phyloP scores from a whole-genome alignment of 1,284 basidiomycete species.

The Calocybe gambosa region DNA sequence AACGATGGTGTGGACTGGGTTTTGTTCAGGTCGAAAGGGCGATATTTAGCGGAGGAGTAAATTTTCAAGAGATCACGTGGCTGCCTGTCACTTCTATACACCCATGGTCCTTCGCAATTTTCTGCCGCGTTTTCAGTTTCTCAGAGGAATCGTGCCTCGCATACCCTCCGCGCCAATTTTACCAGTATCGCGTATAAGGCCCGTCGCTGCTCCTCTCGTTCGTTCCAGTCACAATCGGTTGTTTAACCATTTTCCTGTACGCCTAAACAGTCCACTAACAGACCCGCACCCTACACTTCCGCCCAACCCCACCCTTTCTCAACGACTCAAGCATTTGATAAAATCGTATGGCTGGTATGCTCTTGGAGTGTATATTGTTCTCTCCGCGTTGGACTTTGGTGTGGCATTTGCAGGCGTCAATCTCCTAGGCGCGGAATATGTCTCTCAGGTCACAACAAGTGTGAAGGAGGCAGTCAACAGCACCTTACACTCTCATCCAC shows the following conservation, averaged over 20 bases:
- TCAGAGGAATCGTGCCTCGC: constrained; percentile 30
- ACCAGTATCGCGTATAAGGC: constrained; percentile 31
- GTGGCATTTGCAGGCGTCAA: constrained; percentile 84
- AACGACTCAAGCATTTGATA: constrained; percentile 81
- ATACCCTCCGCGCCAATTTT: constrained; percentile 34
- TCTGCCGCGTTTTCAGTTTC: constrained; percentile 25
- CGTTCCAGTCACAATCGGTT: constrained; percentile 30
- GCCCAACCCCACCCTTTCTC: constrained; percentile 51
- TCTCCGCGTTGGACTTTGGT: constrained; percentile 73
- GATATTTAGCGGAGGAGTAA: neutral
- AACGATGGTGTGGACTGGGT: constrained; percentile 24
- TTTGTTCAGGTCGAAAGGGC: too few relatives aligned
- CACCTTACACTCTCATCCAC: constrained; percentile 42
- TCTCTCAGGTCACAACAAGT: constrained; percentile 60
- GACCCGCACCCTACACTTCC: constrained; percentile 27
- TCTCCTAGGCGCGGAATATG: constrained; percentile 85
- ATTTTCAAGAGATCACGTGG: constrained; percentile 5
- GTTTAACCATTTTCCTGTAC: constrained; percentile 44
- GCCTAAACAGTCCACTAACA: constrained; percentile 26
- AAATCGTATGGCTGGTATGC: constrained; percentile 93
- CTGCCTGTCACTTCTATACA: neutral
- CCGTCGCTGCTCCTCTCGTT: constrained; percentile 20
- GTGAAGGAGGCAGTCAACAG: constrained; percentile 47
- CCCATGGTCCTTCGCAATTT: constrained; percentile 22
- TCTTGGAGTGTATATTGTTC: constrained; percentile 74